Percentiles rank a stretch among this genome's conserved stretches.
These are phyloP conservation scores for Blastomyces parvus DNA, from an alignment of 2,329 filamentous ascomycete species.

Conservation along the genomic window DNA sequence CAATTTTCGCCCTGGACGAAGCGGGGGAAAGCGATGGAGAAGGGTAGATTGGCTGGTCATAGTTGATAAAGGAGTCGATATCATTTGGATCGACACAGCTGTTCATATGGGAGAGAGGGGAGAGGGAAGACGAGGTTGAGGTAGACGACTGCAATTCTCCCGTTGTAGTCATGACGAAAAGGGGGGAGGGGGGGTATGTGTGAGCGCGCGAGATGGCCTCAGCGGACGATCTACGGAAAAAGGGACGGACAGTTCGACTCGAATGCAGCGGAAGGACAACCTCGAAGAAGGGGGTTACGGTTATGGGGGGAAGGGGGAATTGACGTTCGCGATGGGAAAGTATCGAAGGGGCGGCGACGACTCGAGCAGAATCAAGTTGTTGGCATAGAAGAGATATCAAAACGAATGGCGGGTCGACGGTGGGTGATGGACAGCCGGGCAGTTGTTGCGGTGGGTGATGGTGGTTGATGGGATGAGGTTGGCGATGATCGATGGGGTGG, in stretches of 20 bases:
- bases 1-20: constrained; percentile 10
- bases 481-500: background rate
- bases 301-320: too few species aligned
- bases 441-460: background rate
- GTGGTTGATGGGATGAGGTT: background rate
- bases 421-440: background rate
- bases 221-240: background rate
- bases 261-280: background rate
- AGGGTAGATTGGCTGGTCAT: constrained; percentile 37
- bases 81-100: constrained; percentile 34
- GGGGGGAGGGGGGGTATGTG: background rate
- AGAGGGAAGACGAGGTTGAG: constrained; percentile 15
- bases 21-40: constrained; percentile 19
- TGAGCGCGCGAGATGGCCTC: background rate
- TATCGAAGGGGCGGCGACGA: background rate
- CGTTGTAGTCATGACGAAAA: constrained; percentile 14
- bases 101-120: constrained; percentile 23
- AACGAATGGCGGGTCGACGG: background rate
- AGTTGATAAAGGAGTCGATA: constrained; percentile 40
- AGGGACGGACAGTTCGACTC: background rate
- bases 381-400: background rate
- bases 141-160: constrained; percentile 19
- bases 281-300: background rate
- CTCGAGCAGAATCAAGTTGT: background rate
- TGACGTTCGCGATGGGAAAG: background rate